Evolutionary conservation across 2,329 filamentous ascomycete species (phyloP), one percentile per base, ranked within the genome.

Genomic region (Sporothrix sp.): DNA sequence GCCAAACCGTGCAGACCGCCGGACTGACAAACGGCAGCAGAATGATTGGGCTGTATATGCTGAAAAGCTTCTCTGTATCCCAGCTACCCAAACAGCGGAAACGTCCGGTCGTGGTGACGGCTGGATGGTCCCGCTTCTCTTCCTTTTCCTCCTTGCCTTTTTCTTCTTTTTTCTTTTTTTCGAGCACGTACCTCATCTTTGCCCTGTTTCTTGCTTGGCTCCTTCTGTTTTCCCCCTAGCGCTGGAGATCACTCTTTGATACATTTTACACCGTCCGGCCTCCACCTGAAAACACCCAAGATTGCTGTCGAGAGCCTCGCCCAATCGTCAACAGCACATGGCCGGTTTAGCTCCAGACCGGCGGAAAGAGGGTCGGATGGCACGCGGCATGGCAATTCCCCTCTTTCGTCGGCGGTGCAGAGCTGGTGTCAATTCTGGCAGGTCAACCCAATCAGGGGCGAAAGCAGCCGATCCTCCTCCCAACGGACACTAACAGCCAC

Each of bases 311-410:
- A 36, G 38, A 42, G 25, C 48, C 32, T 55, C 37, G 48, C 44
- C 53, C 53, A 55, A 55, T 55, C 48, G 43, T 51, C 50, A 37
- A 28, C 44, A 48, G 28, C 50, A 54, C 51, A 55, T 53, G 53
- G 18, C 39, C 14, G 18, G 21, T 36, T 18, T 42, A 36, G 40
- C 40, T 45, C 37, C 23, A 20, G 30, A n/a, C 38, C 13, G 44
- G 37, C 32, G 44, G 21, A 33, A 27, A 25, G 16, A 38, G 35
- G 36, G 35, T 35, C 36, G 30, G 39, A 37, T 44, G 39, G 38
- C 48, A 43, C 16, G 40, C 40, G 27, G 40, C 20, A 30, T 43
- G 39, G n/a, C 38, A 39, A 25, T 40, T 27, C 38, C 38, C 38
- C 21, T 10, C 18, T 21, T 14, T 28, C 20, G n/a, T n/a, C n/a